Conservation (phyloP, 1,284 basidiomycete species). For the Puccinia coronata region DNA sequence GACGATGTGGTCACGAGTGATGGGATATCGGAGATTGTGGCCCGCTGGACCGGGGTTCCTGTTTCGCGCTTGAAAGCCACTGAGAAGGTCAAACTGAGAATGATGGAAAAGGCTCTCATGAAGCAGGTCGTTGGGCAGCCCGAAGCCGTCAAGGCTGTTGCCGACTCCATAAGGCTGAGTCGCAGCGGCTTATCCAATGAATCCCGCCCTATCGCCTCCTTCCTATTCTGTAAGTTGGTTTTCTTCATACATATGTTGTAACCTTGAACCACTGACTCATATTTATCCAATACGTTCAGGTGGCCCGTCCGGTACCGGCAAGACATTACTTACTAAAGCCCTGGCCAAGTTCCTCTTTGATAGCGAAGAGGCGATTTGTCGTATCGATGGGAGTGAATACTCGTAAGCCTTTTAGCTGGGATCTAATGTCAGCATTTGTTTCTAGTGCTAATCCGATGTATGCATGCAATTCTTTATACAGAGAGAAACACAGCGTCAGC, state of each 20-base stretch:
- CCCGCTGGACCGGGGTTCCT: slow-evolving; percentile 63
- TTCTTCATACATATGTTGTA: slow-evolving; percentile 55
- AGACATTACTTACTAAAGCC: slow-evolving; percentile 64
- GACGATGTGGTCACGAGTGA: slow-evolving; percentile 61
- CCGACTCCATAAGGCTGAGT: slow-evolving; percentile 65
- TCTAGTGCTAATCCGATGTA: background rate
- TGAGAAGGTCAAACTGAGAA: slow-evolving; percentile 61
- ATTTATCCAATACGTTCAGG: slow-evolving; percentile 24
- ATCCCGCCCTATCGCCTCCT: slow-evolving; percentile 64
- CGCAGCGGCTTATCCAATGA: slow-evolving; percentile 65
- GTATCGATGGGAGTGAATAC: slow-evolving; percentile 64
- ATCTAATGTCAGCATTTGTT: background rate
- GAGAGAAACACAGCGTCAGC: slow-evolving; percentile 64
- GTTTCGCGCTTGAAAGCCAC: slow-evolving; percentile 58
- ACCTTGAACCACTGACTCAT: background rate
- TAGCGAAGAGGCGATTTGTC: slow-evolving; percentile 64
- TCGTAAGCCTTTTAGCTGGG: slow-evolving; percentile 52
- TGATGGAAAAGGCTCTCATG: slow-evolving; percentile 62
- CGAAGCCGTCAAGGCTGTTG: slow-evolving; percentile 65
- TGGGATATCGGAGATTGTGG: slow-evolving; percentile 65
- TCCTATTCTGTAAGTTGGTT: slow-evolving; percentile 60
- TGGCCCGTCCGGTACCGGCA: slow-evolving; percentile 62
- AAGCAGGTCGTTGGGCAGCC: slow-evolving; percentile 58
- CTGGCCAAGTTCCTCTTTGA: slow-evolving; percentile 64
- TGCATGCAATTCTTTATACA: slow-evolving; percentile 40